phyloP scores from a whole-genome alignment of 148 eudicot genomes.

The Fagopyrum tataricum region DNA sequence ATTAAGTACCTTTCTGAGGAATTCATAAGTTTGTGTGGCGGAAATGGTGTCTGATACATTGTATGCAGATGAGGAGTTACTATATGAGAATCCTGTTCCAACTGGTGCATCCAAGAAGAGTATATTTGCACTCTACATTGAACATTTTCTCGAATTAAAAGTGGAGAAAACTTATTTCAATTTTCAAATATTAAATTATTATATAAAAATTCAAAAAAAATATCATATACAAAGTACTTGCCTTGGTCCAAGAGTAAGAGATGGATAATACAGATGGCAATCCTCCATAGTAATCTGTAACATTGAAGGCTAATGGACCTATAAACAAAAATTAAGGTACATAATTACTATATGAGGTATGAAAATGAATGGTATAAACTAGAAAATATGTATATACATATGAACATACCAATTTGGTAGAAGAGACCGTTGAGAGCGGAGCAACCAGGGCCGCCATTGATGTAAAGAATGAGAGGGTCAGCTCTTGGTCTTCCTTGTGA shows the following conservation, averaged over 20 bases:
- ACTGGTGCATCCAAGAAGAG: conserved; percentile 30
- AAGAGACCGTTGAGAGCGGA: conserved; percentile 26
- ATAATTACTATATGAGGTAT: neutral
- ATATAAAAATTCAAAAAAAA: neutral
- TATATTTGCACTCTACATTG: conserved; percentile 24
- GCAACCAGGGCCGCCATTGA: conserved; percentile 36
- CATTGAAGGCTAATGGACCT: conserved; percentile 21
- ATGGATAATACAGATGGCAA: conserved; percentile 10
- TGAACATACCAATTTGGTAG: conserved; percentile 24
- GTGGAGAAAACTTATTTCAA: too few relatives aligned
- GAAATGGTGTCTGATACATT: conserved; percentile 21
- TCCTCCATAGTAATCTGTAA: conserved; percentile 15
- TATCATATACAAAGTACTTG: neutral
- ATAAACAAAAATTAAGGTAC: neutral
- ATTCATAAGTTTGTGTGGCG: conserved; percentile 19
- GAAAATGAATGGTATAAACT: neutral
- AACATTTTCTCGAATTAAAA: too few relatives aligned
- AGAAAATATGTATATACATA: too few relatives aligned
- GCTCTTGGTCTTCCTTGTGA: conserved; percentile 25
- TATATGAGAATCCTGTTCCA: conserved; percentile 34
- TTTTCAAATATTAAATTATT: neutral
- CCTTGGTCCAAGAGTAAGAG: conserved; percentile 21
- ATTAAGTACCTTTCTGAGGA: conserved; percentile 21
- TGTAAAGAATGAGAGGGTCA: conserved; percentile 31
- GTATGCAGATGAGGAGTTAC: conserved; percentile 18